Evolutionary conservation across 345 rosid genomes (phyloP), one percentile per base, ranked within the genome.

Genomic region (Odontarrhena argentea): DNA sequence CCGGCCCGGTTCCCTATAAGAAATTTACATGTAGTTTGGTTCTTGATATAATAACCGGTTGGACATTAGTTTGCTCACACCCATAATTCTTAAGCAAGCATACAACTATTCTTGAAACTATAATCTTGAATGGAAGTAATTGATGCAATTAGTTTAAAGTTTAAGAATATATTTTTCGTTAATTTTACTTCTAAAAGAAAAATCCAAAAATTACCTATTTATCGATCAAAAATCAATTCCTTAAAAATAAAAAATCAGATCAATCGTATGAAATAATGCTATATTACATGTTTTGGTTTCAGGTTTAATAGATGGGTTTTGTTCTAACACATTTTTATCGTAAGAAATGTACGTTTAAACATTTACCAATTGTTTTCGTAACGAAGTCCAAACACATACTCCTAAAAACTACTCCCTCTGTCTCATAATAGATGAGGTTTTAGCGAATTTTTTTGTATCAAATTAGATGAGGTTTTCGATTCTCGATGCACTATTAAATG

Each of bases 1-100:
- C 63, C 68, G 68, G 68, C 30, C 63, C 68, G 68, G 68, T 67
- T 60, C 8, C 51, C 68, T 11, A 60, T 6, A 5, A 50, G 41
- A 18, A 34, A 35, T 65, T 11, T 38, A 49, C 3, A 9, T 69
- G 14, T n/a, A 30, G 50, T 2, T n/a, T 69, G 22, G 42, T 68
- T 60, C 66, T 61, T 34, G 30, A 50, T 73, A 32, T 2, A 2
- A 36, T 50, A 59, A 58, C 67, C 64, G 60, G 65, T 58, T 52
- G 45, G 7, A 18, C 22, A 18, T 18, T 18, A 18, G 22, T 18
- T 18, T 18, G 22, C 22, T 18, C 22, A 54, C 34, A 37, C 37
- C 43, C 3, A 11, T 4, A 8, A 7, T 26, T 43, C 5, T 28
- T 25, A 30, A 4, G 38, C 22, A 56, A 37, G 8, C 28, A 55